phyloP scores from a whole-genome alignment of 805 yeast species.

The Monosporozyma solicola region DNA sequence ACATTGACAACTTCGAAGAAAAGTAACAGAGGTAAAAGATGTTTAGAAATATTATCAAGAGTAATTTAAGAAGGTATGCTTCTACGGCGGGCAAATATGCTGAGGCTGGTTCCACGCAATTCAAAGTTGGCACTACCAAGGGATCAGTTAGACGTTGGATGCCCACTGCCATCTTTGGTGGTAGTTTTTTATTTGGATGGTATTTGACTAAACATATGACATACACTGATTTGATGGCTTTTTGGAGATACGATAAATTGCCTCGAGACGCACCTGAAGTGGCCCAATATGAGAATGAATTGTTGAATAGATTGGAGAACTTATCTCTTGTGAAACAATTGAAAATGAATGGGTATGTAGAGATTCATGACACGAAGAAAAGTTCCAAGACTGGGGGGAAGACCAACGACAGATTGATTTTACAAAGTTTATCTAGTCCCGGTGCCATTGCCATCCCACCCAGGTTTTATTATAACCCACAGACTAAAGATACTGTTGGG shows the following conservation, averaged over 20 bases:
- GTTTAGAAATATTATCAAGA: neutral
- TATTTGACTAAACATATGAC: slow-evolving; percentile 28
- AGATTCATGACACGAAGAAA: slow-evolving; percentile 36
- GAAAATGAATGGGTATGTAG: slow-evolving; percentile 30
- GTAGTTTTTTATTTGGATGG: slow-evolving; percentile 26
- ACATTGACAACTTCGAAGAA: neutral
- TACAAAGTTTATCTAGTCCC: slow-evolving; percentile 49
- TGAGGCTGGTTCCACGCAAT: neutral
- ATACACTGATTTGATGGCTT: slow-evolving; percentile 29
- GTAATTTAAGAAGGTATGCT: neutral
- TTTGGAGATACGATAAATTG: slow-evolving; percentile 26
- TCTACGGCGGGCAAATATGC: neutral
- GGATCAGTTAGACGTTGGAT: slow-evolving; percentile 14
- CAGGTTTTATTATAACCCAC: slow-evolving; percentile 49
- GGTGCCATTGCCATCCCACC: slow-evolving; percentile 79
- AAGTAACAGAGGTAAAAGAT: neutral
- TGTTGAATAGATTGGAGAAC: slow-evolving; percentile 41
- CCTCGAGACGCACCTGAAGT: slow-evolving; percentile 26
- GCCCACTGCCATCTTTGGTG: slow-evolving; percentile 23
- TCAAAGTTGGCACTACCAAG: neutral
- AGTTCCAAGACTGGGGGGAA: slow-evolving; percentile 9
- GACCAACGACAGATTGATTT: slow-evolving; percentile 30
- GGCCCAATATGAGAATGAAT: slow-evolving; percentile 19
- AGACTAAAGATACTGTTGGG: slow-evolving; percentile 50
- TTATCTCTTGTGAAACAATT: slow-evolving; percentile 47